Conservation (phyloP, 202 grass and related monocot species). For the Panicum hallii region DNA sequence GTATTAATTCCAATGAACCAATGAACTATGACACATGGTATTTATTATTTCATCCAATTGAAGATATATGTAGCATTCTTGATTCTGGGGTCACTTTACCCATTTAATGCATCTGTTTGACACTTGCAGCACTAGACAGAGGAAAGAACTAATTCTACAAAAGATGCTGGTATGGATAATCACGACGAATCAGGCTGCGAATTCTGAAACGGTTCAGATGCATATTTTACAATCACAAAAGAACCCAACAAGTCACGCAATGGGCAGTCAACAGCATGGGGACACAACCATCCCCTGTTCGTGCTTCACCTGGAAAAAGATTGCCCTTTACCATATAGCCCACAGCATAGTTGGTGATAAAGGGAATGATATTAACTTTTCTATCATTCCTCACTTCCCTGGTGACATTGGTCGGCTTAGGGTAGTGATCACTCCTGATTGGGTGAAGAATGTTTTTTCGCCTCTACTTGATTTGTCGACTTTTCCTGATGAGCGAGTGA, state of each 20-base stretch:
- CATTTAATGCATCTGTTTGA: constrained; percentile 47
- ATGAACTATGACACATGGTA: neutral
- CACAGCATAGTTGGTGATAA: constrained; percentile 56
- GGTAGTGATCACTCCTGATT: constrained; percentile 65
- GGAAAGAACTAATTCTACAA: constrained; percentile 78
- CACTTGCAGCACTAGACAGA: constrained; percentile 75
- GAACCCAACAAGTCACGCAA: neutral
- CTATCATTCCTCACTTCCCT: constrained; percentile 76
- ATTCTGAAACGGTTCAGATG: neutral
- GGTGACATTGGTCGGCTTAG: constrained; percentile 61
- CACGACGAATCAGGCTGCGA: constrained; percentile 14
- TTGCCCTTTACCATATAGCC: constrained; percentile 76
- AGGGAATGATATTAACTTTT: constrained; percentile 82
- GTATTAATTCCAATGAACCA: neutral
- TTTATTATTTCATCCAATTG: constrained; percentile 2
- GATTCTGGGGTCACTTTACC: constrained; percentile 22
- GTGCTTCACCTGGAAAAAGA: constrained; percentile 55
- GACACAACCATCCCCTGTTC: constrained; percentile 23
- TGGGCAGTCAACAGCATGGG: constrained; percentile 3
- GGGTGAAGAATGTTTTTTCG: constrained; percentile 76
- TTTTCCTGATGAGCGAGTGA: constrained; percentile 34
- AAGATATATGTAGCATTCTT: constrained; percentile 11
- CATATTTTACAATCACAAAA: constrained; percentile 24
- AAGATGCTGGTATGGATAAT: constrained; percentile 75
- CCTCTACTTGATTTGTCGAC: constrained; percentile 64